Percentiles rank a stretch among this genome's conserved stretches.
phyloP scores from a whole-genome alignment of 805 yeast genomes.

The Candida orba region DNA sequence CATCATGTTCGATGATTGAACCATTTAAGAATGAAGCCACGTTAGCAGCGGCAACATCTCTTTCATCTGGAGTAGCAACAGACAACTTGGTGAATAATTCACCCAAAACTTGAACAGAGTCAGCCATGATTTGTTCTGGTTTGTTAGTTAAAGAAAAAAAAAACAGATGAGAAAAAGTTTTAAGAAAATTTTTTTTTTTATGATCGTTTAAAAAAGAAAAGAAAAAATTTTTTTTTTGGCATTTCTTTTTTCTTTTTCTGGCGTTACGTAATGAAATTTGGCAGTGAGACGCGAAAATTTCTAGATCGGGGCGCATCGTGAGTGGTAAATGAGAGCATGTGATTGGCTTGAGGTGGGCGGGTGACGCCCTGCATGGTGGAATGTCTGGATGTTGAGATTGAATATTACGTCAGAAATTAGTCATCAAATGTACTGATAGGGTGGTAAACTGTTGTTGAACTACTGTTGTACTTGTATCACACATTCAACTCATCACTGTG shows the following conservation, averaged over 20 bases:
- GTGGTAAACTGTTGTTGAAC: too few species aligned
- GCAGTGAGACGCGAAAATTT: too few species aligned
- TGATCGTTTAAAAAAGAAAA: not conserved
- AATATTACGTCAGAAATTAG: too few species aligned
- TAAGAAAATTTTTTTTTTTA: conserved; percentile 14
- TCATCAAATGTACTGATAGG: too few species aligned
- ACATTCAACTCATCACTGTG: too few species aligned
- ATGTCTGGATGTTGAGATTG: too few species aligned
- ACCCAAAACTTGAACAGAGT: conserved; percentile 66
- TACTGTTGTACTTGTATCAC: too few species aligned
- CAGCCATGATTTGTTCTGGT: conserved; percentile 29
- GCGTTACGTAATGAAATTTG: conserved; percentile 4
- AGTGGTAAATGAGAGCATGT: too few species aligned
- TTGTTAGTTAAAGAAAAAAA: conserved; percentile 1
- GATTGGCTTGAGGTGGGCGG: too few species aligned
- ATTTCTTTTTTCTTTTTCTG: conserved; percentile 6
- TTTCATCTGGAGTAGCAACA: conserved; percentile 79
- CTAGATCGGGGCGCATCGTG: too few species aligned
- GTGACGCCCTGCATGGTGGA: too few species aligned
- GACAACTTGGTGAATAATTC: conserved; percentile 90
- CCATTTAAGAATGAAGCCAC: conserved; percentile 93
- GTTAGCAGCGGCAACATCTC: conserved; percentile 79
- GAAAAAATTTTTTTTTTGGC: conserved; percentile 8
- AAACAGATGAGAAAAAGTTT: conserved; percentile 2
- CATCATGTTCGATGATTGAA: conserved; percentile 96